Base-by-base conservation (phyloP, 805 yeast genomes). In the Lachancea kluyveri region DNA sequence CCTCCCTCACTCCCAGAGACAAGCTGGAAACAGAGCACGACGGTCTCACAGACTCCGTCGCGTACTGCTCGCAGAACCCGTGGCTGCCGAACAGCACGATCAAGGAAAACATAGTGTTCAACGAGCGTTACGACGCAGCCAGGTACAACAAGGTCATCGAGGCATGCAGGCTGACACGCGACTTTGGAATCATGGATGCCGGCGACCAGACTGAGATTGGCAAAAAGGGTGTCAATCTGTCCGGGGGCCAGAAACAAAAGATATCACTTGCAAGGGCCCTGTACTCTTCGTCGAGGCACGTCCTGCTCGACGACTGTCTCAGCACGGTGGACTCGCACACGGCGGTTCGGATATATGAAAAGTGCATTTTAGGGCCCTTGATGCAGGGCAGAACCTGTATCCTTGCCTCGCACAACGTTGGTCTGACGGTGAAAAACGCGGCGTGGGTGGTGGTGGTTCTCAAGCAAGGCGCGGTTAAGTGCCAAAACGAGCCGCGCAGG, bases 271-370 rank as follows among this genome's bases (percentile, higher is more conserved):
- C 94, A 3, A 68, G 94, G 51, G 80, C 90, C 2, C 85, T 81
- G 2, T 84, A 84, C 48, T 73, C 78, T 9, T 66, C 75, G 17
- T 69, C 70, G 12, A 86, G 80, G 47, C 77, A 82, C 15, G 67
- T 79, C 24, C 56, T 84, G 30, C 57, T 84, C 31, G 94, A 84
- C 51, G 94, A 84, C 52, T 86, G 83, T 10, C 65, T 84, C 36
- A 74, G 84, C 60, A 94, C 94, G 4, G 94, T 84, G 6, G 94
- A 84, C 57, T 86, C 90, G 4, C 95, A 87, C 55, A 87, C 95
- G 28, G 87, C 95, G 12, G 70, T 79, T 36, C 82, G 86, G 72
- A 82, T 86, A 41, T 86, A 86, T 54, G 87, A 85, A 45, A 70
- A 83, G 45, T 85, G 95, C 60, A 76, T 86, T 32, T 67, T 81